Evolutionary conservation across 257 asterid species (phyloP), one percentile per base, ranked within the genome.

Genomic region (Avicennia marina): DNA sequence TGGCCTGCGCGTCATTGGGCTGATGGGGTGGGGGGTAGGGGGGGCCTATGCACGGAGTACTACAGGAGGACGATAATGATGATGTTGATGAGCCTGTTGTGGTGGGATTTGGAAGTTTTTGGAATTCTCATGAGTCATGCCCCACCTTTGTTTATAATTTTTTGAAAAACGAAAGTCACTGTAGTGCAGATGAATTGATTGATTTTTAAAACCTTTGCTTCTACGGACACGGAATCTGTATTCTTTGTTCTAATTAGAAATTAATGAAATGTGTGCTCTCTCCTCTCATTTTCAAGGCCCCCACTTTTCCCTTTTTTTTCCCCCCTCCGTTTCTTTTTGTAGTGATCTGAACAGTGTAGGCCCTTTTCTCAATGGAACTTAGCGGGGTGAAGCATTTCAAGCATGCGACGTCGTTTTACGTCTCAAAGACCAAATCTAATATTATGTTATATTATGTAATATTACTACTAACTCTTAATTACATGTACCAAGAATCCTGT

Each of bases 261-360:
- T 42, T 47, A 32, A 32, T 64, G 55, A 40, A 53, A 42, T 29
- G 13, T 53, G 54, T 40, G 61, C 54, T 19, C 54, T 31, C 50
- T 22, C 54, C 44, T 55, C 39, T 48, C 67, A 38, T 60, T 60
- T 60, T 60, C 55, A 0, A 46, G 0, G 7, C 20, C 38, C 31
- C 65, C 29, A 18, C 65, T 19, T 12, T 22, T 19, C 16, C 22
- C 6, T 54, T 34, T 11, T 18, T 13, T 55, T 36, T 55, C 2
- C 4, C 1, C 10, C 40, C 34, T 21, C 34, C 4, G 20, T 36
- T 36, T 36, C 41, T 36, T 36, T 36, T 36, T n/a, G n/a, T n/a
- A n/a, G n/a, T n/a, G n/a, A n/a, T n/a, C 33, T 29, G 33, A 29
- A 29, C 33, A 29, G 7, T 29, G 3, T 7, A 7, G 7, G 33